Conservation (phyloP, 1,284 basidiomycete genomes). For the Trichosporon coremiiforme region DNA sequence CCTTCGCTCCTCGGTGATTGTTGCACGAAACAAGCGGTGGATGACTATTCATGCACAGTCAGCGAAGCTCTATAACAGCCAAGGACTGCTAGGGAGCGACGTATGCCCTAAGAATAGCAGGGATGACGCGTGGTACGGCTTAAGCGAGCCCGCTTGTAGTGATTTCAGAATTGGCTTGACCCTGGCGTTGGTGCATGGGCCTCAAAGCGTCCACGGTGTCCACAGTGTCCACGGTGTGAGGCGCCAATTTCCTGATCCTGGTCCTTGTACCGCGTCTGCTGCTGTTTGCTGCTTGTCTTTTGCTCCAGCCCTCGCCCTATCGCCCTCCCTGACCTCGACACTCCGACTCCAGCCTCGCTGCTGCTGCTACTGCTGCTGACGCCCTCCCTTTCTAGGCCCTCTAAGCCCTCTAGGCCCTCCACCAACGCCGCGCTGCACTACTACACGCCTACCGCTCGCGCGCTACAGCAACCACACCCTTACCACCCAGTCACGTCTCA, state of each 20-base stretch:
- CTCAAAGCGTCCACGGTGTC: too few relatives aligned
- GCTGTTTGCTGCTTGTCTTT: too few relatives aligned
- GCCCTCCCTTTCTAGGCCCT: too few relatives aligned
- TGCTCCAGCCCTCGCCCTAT: too few relatives aligned
- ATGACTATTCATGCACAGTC: neutral
- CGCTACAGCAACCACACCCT: too few relatives aligned
- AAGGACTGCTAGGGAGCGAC: neutral
- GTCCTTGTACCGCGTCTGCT: too few relatives aligned
- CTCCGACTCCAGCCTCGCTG: neutral
- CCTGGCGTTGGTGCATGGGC: conserved; percentile 8
- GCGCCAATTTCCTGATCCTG: too few relatives aligned
- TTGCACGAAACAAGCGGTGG: too few relatives aligned
- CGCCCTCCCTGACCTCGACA: neutral
- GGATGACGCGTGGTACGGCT: neutral
- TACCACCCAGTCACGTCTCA: neutral
- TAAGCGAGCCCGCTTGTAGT: neutral
- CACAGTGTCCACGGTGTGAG: neutral
- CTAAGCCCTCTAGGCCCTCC: neutral
- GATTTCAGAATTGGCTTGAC: neutral
- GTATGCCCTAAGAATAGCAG: neutral
- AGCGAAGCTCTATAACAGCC: too few relatives aligned
- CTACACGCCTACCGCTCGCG: neutral
- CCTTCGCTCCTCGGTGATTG: neutral
- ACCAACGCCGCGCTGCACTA: neutral
- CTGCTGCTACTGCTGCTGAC: too few relatives aligned